These are phyloP conservation scores for Exobasidium cylindrosporum DNA, from an alignment of 1,284 basidiomycete genomes.

Conservation along the genomic window DNA sequence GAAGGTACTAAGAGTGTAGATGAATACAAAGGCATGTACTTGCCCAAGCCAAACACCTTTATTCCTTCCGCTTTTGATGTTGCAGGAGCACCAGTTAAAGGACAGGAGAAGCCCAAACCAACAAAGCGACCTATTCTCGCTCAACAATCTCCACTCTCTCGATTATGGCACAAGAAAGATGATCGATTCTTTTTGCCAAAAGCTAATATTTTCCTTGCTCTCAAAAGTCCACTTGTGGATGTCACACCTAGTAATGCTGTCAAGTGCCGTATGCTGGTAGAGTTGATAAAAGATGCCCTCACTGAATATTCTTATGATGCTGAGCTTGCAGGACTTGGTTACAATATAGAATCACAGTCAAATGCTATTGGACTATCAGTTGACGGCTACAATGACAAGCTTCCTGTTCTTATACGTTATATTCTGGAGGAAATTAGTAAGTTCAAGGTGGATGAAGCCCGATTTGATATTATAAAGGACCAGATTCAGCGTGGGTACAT, in stretches of 20 bases:
- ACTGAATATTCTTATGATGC: slow-evolving; percentile 92
- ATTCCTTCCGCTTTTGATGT: slow-evolving; percentile 49
- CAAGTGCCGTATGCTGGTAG: slow-evolving; percentile 70
- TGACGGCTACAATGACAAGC: slow-evolving; percentile 91
- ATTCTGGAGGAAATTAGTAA: slow-evolving; percentile 72
- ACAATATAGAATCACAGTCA: slow-evolving; percentile 68
- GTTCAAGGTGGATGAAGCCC: slow-evolving; percentile 68
- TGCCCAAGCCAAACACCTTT: slow-evolving; percentile 52
- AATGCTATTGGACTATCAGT: slow-evolving; percentile 71
- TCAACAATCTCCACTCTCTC: slow-evolving; percentile 34
- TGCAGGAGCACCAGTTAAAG: neutral
- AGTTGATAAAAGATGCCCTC: slow-evolving; percentile 82
- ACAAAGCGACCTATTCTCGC: slow-evolving; percentile 46
- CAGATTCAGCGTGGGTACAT: slow-evolving; percentile 60
- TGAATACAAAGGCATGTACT: slow-evolving; percentile 33
- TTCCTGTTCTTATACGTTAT: slow-evolving; percentile 71
- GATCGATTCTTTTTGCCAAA: slow-evolving; percentile 54
- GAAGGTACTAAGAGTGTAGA: neutral
- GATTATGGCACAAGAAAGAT: slow-evolving; percentile 55
- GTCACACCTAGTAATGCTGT: slow-evolving; percentile 47
- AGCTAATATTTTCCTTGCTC: slow-evolving; percentile 50
- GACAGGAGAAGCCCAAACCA: slow-evolving; percentile 22
- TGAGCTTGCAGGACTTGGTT: slow-evolving; percentile 81
- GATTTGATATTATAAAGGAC: slow-evolving; percentile 81
- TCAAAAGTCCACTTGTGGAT: slow-evolving; percentile 55